Evolutionary conservation across 208 protist species (phyloP).

Genomic region (Trypanosomatidae sp.): DNA sequence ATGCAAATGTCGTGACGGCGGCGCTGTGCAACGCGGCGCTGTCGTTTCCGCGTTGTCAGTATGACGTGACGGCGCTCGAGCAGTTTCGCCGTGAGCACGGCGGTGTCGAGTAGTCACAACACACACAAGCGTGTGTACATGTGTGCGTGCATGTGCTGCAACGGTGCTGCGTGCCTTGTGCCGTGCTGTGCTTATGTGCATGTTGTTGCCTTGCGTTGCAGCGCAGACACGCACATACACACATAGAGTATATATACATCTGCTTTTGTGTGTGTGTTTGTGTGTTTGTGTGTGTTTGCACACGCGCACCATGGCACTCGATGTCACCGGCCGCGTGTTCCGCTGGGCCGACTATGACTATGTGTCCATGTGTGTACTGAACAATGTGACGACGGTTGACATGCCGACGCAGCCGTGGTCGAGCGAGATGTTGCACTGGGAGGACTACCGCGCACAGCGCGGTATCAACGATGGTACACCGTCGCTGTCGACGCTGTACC

Average conservation of each 20-base stretch:
- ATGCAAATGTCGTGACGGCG: too few relatives aligned
- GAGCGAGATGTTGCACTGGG: conserved; percentile 74
- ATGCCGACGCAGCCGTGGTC: conserved; percentile 12
- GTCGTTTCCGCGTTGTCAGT: conserved; percentile 34
- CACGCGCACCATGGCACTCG: too few relatives aligned
- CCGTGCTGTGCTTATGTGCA: too few relatives aligned
- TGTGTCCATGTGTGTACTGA: conserved; percentile 5
- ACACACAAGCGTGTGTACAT: too few relatives aligned
- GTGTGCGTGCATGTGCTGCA: too few relatives aligned
- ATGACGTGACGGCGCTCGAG: conserved; percentile 28
- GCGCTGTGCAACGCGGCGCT: too few relatives aligned
- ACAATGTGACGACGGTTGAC: conserved; percentile 5
- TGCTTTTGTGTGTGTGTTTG: neutral
- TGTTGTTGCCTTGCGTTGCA: too few relatives aligned
- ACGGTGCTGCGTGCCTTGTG: too few relatives aligned
- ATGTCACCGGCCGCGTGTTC: neutral
- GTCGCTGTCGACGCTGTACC: conserved; percentile 27
- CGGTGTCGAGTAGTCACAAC: too few relatives aligned
- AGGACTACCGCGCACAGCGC: conserved; percentile 25
- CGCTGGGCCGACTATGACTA: conserved; percentile 7
- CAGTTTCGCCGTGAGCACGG: conserved; percentile 26
- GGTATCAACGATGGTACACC: conserved; percentile 32
- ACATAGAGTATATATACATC: neutral
- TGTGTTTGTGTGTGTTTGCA: neutral
- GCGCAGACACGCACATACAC: too few relatives aligned